A percentile compares a stretch with the other conserved stretches of the same genome.
Conservation (phyloP, 192 early-diverging fungal species). For the Entophlyctis luteolus region DNA sequence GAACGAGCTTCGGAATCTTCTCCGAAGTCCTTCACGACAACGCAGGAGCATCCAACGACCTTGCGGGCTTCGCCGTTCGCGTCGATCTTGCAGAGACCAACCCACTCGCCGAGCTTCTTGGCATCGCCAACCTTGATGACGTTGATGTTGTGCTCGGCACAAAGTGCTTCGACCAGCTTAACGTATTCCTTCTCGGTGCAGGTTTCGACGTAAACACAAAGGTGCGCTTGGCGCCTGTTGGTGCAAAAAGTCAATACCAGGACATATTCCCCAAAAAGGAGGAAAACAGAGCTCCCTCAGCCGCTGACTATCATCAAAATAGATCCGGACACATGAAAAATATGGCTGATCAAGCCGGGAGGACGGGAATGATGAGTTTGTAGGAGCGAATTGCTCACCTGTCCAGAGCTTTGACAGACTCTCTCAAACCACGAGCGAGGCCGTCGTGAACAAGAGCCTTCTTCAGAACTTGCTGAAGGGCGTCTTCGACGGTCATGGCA, state of each 20-base stretch:
- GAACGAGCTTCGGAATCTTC: conserved; percentile 98
- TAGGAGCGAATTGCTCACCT: too few relatives aligned
- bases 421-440: conserved; percentile 93
- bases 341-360: too few relatives aligned
- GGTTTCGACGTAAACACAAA: conserved; percentile 93
- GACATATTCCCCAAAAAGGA: background rate
- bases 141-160: conserved; percentile 97
- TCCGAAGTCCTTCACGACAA: conserved; percentile 94
- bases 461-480: conserved; percentile 95
- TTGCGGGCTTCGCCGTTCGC: conserved; percentile 97
- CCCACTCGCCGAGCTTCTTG: conserved; percentile 99
- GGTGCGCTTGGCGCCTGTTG: conserved; percentile 82
- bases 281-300: too few relatives aligned
- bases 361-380: too few relatives aligned
- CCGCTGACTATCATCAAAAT: too few relatives aligned
- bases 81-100: conserved; percentile 99
- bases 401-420: conserved; percentile 96
- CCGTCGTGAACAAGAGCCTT: conserved; percentile 93
- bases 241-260: too few relatives aligned
- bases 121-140: conserved; percentile 95
- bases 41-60: conserved; percentile 92
- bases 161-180: conserved; percentile 95
- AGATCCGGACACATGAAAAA: too few relatives aligned
- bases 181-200: conserved; percentile 95
- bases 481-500: conserved; percentile 82